Percentiles rank a stretch among this genome's conserved stretches.
Evolutionary conservation across 371 early-diverging fungal genomes (phyloP).

Genomic region (Phascolomyces articulosus): DNA sequence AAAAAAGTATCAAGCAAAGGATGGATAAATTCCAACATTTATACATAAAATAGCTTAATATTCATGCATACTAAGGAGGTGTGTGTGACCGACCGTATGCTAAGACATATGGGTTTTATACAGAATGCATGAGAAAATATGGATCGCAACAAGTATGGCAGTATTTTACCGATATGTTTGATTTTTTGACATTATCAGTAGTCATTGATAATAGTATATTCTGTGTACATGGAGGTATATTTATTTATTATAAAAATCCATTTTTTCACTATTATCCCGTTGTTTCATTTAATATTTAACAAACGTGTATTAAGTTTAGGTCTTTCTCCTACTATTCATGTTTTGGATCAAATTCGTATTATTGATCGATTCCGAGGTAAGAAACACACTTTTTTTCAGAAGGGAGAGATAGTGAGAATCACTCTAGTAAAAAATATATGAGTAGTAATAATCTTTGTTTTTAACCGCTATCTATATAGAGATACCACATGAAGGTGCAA

Average conservation of each 20-base stretch:
- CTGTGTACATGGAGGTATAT: conserved; percentile 94
- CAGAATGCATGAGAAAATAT: conserved; percentile 95
- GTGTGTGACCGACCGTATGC: neutral
- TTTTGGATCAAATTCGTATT: conserved; percentile 90
- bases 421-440: too few relatives aligned
- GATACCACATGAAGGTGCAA: conserved; percentile 97
- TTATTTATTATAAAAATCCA: neutral
- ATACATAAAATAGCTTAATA: too few relatives aligned
- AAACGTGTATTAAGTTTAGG: too few relatives aligned
- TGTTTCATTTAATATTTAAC: too few relatives aligned
- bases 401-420: too few relatives aligned
- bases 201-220: conserved; percentile 93
- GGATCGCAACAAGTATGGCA: conserved; percentile 89
- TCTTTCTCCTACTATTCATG: conserved; percentile 89
- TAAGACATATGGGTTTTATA: conserved; percentile 96
- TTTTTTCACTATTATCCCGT: neutral
- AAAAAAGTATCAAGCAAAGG: neutral
- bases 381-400: neutral
- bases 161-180: conserved; percentile 95
- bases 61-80: neutral
- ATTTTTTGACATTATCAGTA: conserved; percentile 89
- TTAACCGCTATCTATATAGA: conserved; percentile 51
- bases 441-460: neutral
- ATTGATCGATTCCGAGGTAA: conserved; percentile 90
- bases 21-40: too few relatives aligned